These are phyloP conservation scores for Nakazawaea ernobii DNA, from an alignment of 805 yeast genomes.

Conservation along the genomic window DNA sequence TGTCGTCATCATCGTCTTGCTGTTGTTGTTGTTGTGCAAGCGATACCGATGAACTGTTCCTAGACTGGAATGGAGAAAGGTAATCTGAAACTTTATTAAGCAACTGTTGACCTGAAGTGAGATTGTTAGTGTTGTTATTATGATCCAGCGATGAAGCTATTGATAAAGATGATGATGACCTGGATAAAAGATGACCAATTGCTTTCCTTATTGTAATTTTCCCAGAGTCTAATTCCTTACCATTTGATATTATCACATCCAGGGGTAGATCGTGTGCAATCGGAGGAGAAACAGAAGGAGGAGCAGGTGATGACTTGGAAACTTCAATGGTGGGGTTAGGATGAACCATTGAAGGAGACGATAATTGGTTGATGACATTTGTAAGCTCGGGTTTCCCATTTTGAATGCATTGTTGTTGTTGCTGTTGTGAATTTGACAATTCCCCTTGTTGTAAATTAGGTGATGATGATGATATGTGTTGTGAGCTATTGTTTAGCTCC, in stretches of 20 bases:
- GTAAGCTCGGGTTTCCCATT: too few species aligned
- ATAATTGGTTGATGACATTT: too few species aligned
- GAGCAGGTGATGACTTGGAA: too few species aligned
- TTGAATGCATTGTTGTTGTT: background rate
- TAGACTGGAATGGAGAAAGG: slow-evolving; percentile 4
- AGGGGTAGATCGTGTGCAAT: too few species aligned
- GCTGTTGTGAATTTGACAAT: background rate
- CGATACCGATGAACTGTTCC: background rate
- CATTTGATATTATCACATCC: background rate
- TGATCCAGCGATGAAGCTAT: background rate
- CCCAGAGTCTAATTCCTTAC: background rate
- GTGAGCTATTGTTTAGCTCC: background rate
- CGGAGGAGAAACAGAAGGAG: too few species aligned
- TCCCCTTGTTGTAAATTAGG: background rate
- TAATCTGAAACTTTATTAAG: background rate
- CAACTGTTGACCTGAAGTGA: slow-evolving; percentile 1
- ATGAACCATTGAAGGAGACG: too few species aligned
- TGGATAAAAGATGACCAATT: slow-evolving; percentile 1
- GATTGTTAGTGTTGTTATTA: background rate
- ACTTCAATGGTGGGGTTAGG: too few species aligned
- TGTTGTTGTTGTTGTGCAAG: too few species aligned
- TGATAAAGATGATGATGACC: background rate
- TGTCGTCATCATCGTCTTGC: too few species aligned
- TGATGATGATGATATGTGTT: background rate
- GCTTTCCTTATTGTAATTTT: background rate